These are phyloP conservation scores for Mucor mucedo DNA, from an alignment of 371 early-diverging fungal species.

Conservation along the genomic window DNA sequence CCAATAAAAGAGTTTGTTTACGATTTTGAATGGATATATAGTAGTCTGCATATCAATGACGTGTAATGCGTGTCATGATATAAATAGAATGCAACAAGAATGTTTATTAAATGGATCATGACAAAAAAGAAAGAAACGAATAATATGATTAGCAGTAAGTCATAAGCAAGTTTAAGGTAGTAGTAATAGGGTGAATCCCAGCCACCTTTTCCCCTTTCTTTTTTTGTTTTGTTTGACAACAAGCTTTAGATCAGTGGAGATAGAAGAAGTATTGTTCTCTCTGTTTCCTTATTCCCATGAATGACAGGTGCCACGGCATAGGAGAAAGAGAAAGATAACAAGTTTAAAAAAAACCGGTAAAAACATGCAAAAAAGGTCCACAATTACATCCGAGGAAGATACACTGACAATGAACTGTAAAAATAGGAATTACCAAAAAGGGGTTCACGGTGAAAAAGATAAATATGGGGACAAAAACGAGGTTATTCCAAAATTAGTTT, in stretches of 20 bases:
- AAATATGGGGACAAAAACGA: slow-evolving; percentile 13
- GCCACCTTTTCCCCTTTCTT: no score
- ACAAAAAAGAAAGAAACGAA: background rate
- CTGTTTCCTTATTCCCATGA: no score
- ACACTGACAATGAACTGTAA: background rate
- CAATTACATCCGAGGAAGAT: slow-evolving; percentile 1
- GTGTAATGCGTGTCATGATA: background rate
- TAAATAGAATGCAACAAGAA: slow-evolving; percentile 1
- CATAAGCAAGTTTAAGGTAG: no score
- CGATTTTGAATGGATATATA: background rate
- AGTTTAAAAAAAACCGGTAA: background rate
- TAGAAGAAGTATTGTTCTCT: no score
- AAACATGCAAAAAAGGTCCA: background rate
- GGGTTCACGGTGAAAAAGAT: background rate
- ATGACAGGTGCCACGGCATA: background rate
- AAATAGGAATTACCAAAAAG: slow-evolving; percentile 1
- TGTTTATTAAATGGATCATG: background rate
- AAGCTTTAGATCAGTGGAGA: no score
- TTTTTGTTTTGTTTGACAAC: no score
- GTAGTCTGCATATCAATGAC: slow-evolving; percentile 4
- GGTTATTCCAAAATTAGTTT: slow-evolving; percentile 16
- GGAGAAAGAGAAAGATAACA: background rate
- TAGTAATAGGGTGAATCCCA: no score
- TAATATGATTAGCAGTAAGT: no score
- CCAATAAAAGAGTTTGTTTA: slow-evolving; percentile 1